These are phyloP conservation scores for Vicia villosa DNA, from an alignment of 306 rosid genomes.

Conservation along the genomic window DNA sequence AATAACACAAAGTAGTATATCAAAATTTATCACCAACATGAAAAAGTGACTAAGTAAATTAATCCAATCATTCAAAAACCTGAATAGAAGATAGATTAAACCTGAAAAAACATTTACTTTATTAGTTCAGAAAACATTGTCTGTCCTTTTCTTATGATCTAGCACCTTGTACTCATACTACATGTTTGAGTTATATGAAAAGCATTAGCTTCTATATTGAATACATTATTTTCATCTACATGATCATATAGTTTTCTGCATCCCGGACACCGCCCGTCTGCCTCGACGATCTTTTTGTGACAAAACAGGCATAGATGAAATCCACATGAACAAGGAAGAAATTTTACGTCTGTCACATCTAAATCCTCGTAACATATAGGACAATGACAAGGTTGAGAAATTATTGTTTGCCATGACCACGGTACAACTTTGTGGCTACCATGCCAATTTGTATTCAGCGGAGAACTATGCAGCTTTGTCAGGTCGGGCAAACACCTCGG, in stretches of 20 bases:
- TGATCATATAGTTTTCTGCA: constrained; percentile 60
- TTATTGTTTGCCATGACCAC: constrained; percentile 51
- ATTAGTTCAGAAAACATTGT: constrained; percentile 25
- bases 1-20: no score
- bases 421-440: constrained; percentile 40
- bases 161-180: constrained; percentile 42
- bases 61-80: no score
- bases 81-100: no score
- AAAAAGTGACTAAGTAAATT: no score
- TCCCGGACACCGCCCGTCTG: constrained; percentile 59
- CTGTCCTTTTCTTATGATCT: constrained; percentile 36
- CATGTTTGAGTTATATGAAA: constrained; percentile 47
- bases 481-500: constrained; percentile 57
- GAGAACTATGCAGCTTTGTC: constrained; percentile 45
- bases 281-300: constrained; percentile 64
- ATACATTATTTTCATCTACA: constrained; percentile 41
- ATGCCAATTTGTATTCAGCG: constrained; percentile 43
- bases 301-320: constrained; percentile 64
- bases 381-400: constrained; percentile 50
- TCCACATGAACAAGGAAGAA: constrained; percentile 66
- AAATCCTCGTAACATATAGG: constrained; percentile 70
- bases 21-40: no score
- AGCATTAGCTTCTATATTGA: constrained; percentile 39
- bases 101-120: constrained; percentile 32
- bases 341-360: constrained; percentile 56